Evolutionary conservation across 345 rosid species (phyloP), one percentile per base, ranked within the genome.

Genomic region (Bruguiera gymnorhiza): DNA sequence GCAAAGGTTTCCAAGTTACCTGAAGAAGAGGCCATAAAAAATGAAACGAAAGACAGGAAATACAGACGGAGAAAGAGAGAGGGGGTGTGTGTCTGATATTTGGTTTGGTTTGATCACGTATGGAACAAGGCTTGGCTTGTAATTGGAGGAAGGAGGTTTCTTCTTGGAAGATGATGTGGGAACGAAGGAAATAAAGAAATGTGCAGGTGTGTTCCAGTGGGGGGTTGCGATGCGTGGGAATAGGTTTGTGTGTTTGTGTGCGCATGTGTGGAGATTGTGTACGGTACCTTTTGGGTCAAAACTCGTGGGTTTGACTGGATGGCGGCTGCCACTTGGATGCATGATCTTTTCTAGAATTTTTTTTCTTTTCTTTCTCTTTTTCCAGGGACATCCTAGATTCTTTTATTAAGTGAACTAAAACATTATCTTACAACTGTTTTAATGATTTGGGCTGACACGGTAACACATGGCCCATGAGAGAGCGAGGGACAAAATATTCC

Each of bases 1-100:
- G 73, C 74, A 9, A 76, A 75, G 1, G 80, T 75, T 51, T 83
- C 85, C 20, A 85, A 65, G 70, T 78, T 83, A 23, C 81, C 81
- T 0, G 81, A 74, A 56, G 87, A 79, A 11, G 85, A 78, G 4
- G 80, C 87, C 88, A 84, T 81, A 8, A 11, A n/a, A 24, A 10
- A 53, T 24, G 6, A 27, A 56, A 13, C 3, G 60, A 55, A 3
- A 54, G 27, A 54, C 1, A 21, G 59, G 50, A 13, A 11, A 54
- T 9, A 53, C 23, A 53, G 26, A 53, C 3, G n/a, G 26, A 53
- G 57, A 9, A 54, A 54, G 29, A 16, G 7, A n/a, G 31, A 56
- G 0, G 11, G 60, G 9, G 29, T 55, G 5, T 3, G 16, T 3
- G 16, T 43, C 13, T 3, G 50, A 13, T 2, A 18, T 13, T 43